Conservation (phyloP, 2,329 filamentous ascomycete species). For the Diaporthe vexans region DNA sequence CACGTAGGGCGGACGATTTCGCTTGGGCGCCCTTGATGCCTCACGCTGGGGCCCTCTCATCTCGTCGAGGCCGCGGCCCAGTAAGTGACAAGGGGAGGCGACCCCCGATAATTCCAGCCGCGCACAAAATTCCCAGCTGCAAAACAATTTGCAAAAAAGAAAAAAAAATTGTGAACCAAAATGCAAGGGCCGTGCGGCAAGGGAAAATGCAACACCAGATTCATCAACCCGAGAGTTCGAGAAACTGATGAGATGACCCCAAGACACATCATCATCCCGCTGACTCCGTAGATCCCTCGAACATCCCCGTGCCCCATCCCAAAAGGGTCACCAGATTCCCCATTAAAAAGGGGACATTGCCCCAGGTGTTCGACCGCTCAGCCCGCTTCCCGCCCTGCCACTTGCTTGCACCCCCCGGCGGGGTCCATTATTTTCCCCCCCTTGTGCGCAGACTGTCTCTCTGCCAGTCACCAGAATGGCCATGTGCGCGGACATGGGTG, state of each 20-base stretch:
- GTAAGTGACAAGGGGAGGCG: slow-evolving; percentile 21
- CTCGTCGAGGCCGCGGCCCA: slow-evolving; percentile 25
- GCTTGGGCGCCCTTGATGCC: slow-evolving; percentile 31
- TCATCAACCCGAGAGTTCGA: slow-evolving; percentile 12
- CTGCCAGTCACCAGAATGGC: slow-evolving; percentile 4
- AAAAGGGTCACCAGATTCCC: slow-evolving; percentile 33
- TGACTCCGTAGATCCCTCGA: slow-evolving; percentile 29
- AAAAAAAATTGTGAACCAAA: not conserved
- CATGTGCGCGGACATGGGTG: slow-evolving; percentile 20
- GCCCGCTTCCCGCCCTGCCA: slow-evolving; percentile 25
- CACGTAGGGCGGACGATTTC: slow-evolving; percentile 31
- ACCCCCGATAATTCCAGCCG: slow-evolving; percentile 4
- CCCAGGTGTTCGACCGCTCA: slow-evolving; percentile 36
- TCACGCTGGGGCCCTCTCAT: slow-evolving; percentile 18
- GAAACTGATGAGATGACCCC: slow-evolving; percentile 29
- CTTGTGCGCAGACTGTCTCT: not conserved
- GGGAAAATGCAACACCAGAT: slow-evolving; percentile 6
- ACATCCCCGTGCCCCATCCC: slow-evolving; percentile 26
- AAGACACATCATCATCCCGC: slow-evolving; percentile 33
- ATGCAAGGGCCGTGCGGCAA: slow-evolving; percentile 1
- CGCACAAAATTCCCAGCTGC: not conserved
- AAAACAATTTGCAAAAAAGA: not conserved
- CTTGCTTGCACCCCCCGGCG: not conserved
- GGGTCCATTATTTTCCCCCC: not conserved
- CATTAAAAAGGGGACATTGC: slow-evolving; percentile 21